Evolutionary conservation across 371 early-diverging fungal genomes (phyloP).

Genomic region (Mucor plumbeus): DNA sequence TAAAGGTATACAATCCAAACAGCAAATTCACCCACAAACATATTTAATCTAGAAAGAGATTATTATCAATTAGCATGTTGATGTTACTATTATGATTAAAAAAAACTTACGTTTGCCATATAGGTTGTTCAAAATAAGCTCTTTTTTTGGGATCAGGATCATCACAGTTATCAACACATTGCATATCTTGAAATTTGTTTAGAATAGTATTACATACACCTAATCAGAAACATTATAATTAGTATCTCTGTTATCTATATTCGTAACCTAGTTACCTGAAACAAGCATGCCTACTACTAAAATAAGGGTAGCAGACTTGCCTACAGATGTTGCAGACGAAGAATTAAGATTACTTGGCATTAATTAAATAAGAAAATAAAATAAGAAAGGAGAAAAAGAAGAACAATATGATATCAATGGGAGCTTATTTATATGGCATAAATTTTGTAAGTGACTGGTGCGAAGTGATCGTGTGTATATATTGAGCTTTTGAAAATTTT

Average conservation of each 20-base stretch:
- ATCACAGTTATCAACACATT: constrained; percentile 89
- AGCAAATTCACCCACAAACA: constrained; percentile 92
- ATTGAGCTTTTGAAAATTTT: no score
- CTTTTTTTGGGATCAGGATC: constrained; percentile 75
- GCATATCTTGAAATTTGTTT: constrained; percentile 85
- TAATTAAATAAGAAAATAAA: not conserved
- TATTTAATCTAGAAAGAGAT: constrained; percentile 63
- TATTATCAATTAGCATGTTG: not conserved
- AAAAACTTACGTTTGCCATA: constrained; percentile 84
- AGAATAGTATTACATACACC: constrained; percentile 82
- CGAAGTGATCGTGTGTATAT: not conserved
- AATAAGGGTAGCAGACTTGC: constrained; percentile 17
- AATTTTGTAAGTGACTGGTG: not conserved
- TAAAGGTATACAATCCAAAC: constrained; percentile 52
- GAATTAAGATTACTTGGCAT: constrained; percentile 5
- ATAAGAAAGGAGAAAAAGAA: not conserved
- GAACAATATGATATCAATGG: not conserved
- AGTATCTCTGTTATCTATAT: not conserved
- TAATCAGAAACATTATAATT: constrained; percentile 1
- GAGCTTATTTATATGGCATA: not conserved
- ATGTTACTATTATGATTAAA: not conserved
- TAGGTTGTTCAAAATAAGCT: constrained; percentile 92
- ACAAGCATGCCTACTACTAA: constrained; percentile 80
- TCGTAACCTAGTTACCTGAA: constrained; percentile 59
- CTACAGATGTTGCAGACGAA: constrained; percentile 7